These are phyloP conservation scores for Salix udensis DNA, from an alignment of 345 rosid genomes.

Conservation along the genomic window DNA sequence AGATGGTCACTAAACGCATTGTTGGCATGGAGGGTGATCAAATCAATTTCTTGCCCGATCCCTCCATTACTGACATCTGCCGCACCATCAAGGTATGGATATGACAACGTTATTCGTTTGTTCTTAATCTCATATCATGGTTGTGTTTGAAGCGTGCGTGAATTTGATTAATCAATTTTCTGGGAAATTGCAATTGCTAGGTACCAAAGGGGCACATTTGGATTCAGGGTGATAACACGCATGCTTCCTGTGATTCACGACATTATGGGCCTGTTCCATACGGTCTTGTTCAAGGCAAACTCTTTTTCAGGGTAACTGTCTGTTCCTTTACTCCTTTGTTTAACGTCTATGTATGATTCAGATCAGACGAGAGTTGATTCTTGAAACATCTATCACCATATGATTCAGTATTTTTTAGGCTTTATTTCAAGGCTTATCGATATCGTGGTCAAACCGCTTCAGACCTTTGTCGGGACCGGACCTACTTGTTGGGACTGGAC, in stretches of 20 bases:
- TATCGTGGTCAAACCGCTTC: background rate
- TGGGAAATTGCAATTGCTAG: constrained; percentile 23
- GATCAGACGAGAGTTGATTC: no score
- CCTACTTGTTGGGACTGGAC: background rate
- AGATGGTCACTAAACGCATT: constrained; percentile 57
- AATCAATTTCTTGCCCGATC: constrained; percentile 49
- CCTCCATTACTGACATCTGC: background rate
- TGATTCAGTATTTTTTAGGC: no score
- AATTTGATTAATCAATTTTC: background rate
- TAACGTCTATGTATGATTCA: background rate
- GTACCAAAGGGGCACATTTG: constrained; percentile 86
- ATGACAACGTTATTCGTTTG: background rate
- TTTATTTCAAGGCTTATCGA: background rate
- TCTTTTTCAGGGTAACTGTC: constrained; percentile 51
- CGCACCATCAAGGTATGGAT: constrained; percentile 15
- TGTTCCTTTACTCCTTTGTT: background rate
- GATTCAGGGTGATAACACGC: constrained; percentile 84
- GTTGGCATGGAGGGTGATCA: constrained; percentile 64
- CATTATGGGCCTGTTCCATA: constrained; percentile 74
- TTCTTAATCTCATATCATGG: background rate
- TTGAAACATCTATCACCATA: no score
- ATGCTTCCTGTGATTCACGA: constrained; percentile 70
- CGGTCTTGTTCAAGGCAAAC: constrained; percentile 77
- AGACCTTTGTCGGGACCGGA: background rate
- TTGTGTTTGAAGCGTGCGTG: background rate